Evolutionary conservation across 208 protist genomes (phyloP), one percentile per base, ranked within the genome.

Genomic region (Acanthamoeba healyi): DNA sequence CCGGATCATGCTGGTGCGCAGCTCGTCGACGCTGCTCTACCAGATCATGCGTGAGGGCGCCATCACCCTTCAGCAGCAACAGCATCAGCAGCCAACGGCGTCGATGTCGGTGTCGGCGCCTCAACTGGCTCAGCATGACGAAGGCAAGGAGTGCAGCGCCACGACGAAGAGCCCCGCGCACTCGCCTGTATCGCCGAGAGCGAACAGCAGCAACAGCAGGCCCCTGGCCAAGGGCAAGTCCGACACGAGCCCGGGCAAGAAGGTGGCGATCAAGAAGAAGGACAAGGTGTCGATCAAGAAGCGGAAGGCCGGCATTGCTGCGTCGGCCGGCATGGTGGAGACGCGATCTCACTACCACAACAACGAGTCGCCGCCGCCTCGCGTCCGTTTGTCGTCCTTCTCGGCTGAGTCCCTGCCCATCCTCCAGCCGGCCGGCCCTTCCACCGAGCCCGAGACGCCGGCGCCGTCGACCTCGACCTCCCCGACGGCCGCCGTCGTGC

Each of bases 41-140:
- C 77, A 86, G 77, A 86, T 86, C 77, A 86, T 86, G 77, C 38
- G 77, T 5, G 77, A 86, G 77, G 77, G 77, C 38, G 77, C 77
- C 22, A 51, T 38, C 44, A 42, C 67, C 5, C 38, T 77, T 5
- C 36, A 77, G 51, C 51, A 56, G 51, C 54, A 58, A 22, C 51
- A 58, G 46, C 46, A 54, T 10, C 49, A 54, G 49, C 49, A 24
- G 10, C 14, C 4, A 54, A 24, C 49, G 49, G n/a, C n/a, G n/a
- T 15, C 49, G 49, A 24, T 19, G 49, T 54, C 49, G n/a, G 19
- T 22, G 6, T 4, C 54, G 19, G 2, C 54, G 22, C 7, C 54
- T 10, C n/a, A 15, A n/a, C n/a, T n/a, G n/a, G n/a, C n/a, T n/a
- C 49, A 54, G 61, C 61, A 29, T 24, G 61, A 61, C 1, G 2